phyloP scores from a whole-genome alignment of 345 rosid species.

The Hypericum androsaemum region DNA sequence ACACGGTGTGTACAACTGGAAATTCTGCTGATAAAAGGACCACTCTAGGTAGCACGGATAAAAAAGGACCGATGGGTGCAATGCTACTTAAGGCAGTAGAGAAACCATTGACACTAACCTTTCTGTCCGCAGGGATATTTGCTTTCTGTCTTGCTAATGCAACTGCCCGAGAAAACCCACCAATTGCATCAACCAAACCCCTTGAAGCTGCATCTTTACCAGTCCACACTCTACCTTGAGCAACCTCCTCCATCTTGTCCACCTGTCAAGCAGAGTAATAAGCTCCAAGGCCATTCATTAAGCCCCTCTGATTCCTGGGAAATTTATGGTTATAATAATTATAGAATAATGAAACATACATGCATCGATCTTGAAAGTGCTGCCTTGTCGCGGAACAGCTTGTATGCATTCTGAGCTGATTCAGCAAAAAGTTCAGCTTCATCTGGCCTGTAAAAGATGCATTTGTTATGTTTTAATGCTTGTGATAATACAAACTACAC shows the following conservation, averaged over 20 bases:
- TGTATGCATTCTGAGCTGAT: conserved; percentile 71
- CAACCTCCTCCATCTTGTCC: conserved; percentile 85
- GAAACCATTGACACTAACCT: conserved; percentile 29
- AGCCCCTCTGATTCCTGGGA: no score
- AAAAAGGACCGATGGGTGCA: no score
- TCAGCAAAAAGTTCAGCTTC: conserved; percentile 83
- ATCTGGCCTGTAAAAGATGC: conserved; percentile 51
- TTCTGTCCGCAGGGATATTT: conserved; percentile 52
- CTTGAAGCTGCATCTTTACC: conserved; percentile 77
- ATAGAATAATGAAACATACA: conserved; percentile 30
- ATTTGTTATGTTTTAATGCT: conserved; percentile 6
- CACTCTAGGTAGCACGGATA: no score
- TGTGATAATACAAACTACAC: neutral
- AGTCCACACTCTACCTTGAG: conserved; percentile 99
- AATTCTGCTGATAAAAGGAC: no score
- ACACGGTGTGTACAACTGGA: no score
- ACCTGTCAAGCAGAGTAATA: conserved; percentile 28
- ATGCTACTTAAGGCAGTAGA: neutral
- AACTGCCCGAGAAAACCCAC: conserved; percentile 77
- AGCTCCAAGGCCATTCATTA: neutral
- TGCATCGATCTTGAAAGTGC: conserved; percentile 81
- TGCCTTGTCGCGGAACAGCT: conserved; percentile 83
- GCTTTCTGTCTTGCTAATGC: conserved; percentile 84
- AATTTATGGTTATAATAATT: no score
- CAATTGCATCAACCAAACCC: conserved; percentile 79